These are phyloP conservation scores for Reutealis trisperma DNA, from an alignment of 345 rosid genomes.

Conservation along the genomic window DNA sequence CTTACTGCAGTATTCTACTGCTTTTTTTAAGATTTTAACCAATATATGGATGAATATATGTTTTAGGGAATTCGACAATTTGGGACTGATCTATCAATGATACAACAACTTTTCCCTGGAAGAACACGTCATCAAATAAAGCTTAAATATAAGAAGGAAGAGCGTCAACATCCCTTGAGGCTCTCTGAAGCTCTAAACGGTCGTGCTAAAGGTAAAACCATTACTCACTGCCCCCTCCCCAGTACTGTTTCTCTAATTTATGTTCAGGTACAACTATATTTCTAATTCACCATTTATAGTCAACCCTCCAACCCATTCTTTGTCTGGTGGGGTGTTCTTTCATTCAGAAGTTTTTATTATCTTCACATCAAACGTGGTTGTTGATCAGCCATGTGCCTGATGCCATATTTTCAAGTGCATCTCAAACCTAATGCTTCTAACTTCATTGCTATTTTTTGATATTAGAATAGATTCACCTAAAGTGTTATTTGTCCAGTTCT, in stretches of 20 bases:
- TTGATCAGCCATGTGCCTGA: neutral
- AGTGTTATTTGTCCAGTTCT: neutral
- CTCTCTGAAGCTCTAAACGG: slow-evolving; percentile 57
- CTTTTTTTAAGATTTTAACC: slow-evolving; percentile 3
- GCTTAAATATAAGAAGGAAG: slow-evolving; percentile 76
- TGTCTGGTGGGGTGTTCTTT: neutral
- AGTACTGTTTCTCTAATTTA: too few relatives aligned
- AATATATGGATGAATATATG: neutral
- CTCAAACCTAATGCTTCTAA: neutral
- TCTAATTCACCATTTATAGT: too few relatives aligned
- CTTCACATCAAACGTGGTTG: neutral
- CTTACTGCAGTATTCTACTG: neutral
- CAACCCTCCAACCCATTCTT: too few relatives aligned
- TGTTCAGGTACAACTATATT: neutral
- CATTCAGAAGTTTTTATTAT: neutral
- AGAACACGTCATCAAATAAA: slow-evolving; percentile 72
- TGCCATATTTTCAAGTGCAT: neutral
- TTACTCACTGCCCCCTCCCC: neutral
- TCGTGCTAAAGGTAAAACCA: slow-evolving; percentile 53
- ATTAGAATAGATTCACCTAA: neutral
- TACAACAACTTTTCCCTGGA: slow-evolving; percentile 69
- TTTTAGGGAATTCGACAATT: slow-evolving; percentile 71
- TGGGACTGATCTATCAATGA: slow-evolving; percentile 75
- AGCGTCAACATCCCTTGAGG: slow-evolving; percentile 59
- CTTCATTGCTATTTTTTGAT: neutral